Conservation (phyloP, 208 protist species). For the Sergeia podlipaevii region DNA sequence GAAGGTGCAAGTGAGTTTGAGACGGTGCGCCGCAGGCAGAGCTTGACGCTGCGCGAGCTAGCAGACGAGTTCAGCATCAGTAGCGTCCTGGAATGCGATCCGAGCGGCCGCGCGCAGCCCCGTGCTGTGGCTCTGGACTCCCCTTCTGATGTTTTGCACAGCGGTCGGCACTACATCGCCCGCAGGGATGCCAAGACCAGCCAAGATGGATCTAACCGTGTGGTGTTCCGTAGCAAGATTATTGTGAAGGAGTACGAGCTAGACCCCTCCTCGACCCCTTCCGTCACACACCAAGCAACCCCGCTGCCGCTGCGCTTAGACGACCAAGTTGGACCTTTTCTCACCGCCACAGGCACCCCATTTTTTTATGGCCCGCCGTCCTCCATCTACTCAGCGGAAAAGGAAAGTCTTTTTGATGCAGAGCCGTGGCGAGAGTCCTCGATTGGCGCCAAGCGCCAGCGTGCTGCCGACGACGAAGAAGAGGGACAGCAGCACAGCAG, state of each 20-base stretch:
- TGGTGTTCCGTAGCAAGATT: slow-evolving; percentile 81
- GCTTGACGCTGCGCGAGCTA: slow-evolving; percentile 63
- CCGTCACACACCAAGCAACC: neutral
- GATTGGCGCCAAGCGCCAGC: slow-evolving; percentile 7
- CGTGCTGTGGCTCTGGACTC: slow-evolving; percentile 80
- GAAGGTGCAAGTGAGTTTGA: slow-evolving; percentile 36
- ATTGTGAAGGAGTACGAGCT: slow-evolving; percentile 78
- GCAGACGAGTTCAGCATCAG: slow-evolving; percentile 79
- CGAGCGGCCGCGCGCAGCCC: slow-evolving; percentile 48
- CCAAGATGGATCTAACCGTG: slow-evolving; percentile 35
- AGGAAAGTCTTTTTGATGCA: too few species aligned
- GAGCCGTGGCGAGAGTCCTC: too few species aligned
- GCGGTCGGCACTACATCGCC: slow-evolving; percentile 77
- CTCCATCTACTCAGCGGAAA: too few species aligned
- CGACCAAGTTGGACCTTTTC: too few species aligned
- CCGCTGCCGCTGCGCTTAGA: too few species aligned
- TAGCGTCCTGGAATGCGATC: slow-evolving; percentile 83
- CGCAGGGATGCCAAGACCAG: slow-evolving; percentile 44
- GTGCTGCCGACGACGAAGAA: neutral
- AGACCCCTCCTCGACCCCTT: slow-evolving; percentile 30
- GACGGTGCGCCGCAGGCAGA: slow-evolving; percentile 42
- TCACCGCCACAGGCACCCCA: slow-evolving; percentile 8
- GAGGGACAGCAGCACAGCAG: neutral
- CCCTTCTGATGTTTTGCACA: slow-evolving; percentile 70
- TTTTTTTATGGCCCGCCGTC: too few species aligned